phyloP scores from a whole-genome alignment of 1,284 basidiomycete species.

The Fomitopsis schrenkii region DNA sequence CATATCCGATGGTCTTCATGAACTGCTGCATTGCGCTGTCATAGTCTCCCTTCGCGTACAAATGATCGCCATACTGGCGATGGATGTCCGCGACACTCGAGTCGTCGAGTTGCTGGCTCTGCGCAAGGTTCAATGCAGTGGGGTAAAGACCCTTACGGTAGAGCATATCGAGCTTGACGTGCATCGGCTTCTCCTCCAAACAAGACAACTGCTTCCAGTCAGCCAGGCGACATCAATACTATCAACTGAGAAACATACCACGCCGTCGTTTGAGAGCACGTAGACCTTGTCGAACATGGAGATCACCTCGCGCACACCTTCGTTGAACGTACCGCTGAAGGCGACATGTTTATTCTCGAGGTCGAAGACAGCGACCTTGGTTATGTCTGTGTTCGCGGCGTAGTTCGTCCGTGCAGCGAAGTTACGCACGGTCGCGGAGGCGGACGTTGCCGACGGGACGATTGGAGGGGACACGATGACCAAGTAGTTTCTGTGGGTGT shows the following conservation, averaged over 20 bases:
- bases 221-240: background rate
- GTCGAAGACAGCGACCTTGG: constrained; percentile 89
- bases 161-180: constrained; percentile 77
- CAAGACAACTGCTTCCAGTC: constrained; percentile 50
- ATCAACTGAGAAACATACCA: constrained; percentile 35
- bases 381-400: constrained; percentile 58
- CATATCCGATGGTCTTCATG: constrained; percentile 82
- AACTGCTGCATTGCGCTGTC: constrained; percentile 94
- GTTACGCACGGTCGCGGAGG: constrained; percentile 74
- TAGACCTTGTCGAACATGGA: constrained; percentile 79
- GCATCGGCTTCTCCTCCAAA: constrained; percentile 76
- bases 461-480: constrained; percentile 89
- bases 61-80: constrained; percentile 85
- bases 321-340: constrained; percentile 74
- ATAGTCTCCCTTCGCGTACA: constrained; percentile 90
- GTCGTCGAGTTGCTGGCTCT: constrained; percentile 70
- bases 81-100: constrained; percentile 83
- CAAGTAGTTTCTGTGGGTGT: constrained; percentile 77
- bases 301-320: constrained; percentile 78
- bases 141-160: constrained; percentile 75
- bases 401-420: constrained; percentile 51
- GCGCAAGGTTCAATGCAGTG: constrained; percentile 75
- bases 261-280: constrained; percentile 72
- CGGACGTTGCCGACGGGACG: constrained; percentile 57
- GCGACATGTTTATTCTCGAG: constrained; percentile 91